phyloP scores from a whole-genome alignment of 2,329 filamentous ascomycete genomes.

The Arthrobotrys iridis region DNA sequence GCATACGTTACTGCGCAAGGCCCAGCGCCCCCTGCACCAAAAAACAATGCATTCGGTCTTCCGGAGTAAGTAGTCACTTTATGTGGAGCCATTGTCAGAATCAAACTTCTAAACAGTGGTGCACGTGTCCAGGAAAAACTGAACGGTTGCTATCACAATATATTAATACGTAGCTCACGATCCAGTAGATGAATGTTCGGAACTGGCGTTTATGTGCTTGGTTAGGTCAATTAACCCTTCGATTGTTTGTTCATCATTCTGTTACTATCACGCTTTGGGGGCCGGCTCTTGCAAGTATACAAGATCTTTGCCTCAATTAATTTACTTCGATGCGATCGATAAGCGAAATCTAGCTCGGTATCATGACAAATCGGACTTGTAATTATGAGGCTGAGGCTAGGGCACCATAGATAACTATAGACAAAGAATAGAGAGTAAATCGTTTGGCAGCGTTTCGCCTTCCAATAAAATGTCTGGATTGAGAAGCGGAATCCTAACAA shows the following conservation, averaged over 20 bases:
- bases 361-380: no score
- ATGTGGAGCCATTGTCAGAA: no score
- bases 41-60: slow-evolving; percentile 67
- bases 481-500: background rate
- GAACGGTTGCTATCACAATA: background rate
- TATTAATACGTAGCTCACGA: background rate
- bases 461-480: no score
- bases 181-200: background rate
- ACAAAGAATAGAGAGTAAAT: slow-evolving; percentile 19
- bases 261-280: background rate
- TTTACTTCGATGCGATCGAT: no score
- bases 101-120: background rate
- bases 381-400: background rate
- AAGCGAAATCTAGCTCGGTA: no score
- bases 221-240: background rate
- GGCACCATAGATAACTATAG: background rate
- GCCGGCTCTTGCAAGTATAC: no score
- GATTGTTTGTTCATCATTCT: slow-evolving; percentile 8
- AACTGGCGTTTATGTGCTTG: background rate
- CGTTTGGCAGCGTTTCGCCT: background rate
- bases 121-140: background rate
- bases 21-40: slow-evolving; percentile 66
- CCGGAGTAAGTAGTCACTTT: background rate
- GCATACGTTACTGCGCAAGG: slow-evolving; percentile 80
- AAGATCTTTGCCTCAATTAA: no score